Base-by-base conservation (phyloP, 768 basidiomycete genomes). In the Russula compacta region DNA sequence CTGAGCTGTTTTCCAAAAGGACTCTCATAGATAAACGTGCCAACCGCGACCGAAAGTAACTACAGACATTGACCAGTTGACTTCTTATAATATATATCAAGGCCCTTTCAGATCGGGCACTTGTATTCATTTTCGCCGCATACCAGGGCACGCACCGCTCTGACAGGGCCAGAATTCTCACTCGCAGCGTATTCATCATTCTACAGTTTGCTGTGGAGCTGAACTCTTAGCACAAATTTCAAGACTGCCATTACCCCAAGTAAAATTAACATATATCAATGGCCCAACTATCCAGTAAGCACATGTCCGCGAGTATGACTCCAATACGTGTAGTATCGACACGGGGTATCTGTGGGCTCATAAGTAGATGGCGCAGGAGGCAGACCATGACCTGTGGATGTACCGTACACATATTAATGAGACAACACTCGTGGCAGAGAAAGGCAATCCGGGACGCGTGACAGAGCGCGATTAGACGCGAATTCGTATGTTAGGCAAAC, bases 231-330 rank as follows among this genome's bases (percentile, higher is more conserved):
- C 12, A n/a, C 9, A 38, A 54, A 42, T 9, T 33, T 10, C 40
- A 33, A 17, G 10, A 43, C 42, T 54, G 17, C 40, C 12, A 55
- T 55, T 76, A 11, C 77, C 42, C 49, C 24, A 29, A 39, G 17
- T 29, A n/a, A 48, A 39, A 24, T 14, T 24, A 43, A n/a, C 36
- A 21, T 53, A 48, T 47, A 51, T 46, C 36, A 6, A 17, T 5
- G 12, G 12, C 33, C 38, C 19, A 29, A 40, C 38, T 10, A 29
- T 29, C 24, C 24, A 29, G 24, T 19, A 10, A n/a, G 32, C 55
- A n/a, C 4, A 15, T 40, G 39, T 50, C 53, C 29, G 4, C 3
- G n/a, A 17, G 21, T 32, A 43, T 57, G 50, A 47, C 24, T 29
- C 58, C 36, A 6, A 24, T 51, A 39, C 11, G 19, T 44, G 44